Evolutionary conservation across 495 filamentous ascomycete genomes (phyloP).

Genomic region (Hypomontagnella submonticulosa): DNA sequence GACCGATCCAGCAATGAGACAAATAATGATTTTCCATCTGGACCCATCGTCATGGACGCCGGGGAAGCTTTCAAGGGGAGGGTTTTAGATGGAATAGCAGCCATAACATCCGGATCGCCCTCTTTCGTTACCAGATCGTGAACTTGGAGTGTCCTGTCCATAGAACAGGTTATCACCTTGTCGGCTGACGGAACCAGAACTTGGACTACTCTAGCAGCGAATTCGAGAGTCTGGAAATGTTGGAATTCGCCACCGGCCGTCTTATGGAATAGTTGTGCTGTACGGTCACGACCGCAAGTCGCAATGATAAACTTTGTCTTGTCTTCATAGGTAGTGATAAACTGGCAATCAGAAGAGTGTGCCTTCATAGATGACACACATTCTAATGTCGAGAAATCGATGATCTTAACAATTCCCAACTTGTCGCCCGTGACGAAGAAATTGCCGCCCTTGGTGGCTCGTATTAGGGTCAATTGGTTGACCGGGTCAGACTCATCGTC

Average conservation of each 20-base stretch:
- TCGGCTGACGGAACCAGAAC: slow-evolving; percentile 61
- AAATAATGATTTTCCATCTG: slow-evolving; percentile 69
- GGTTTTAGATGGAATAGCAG: slow-evolving; percentile 77
- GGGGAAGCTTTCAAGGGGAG: slow-evolving; percentile 88
- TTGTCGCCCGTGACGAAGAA: slow-evolving; percentile 85
- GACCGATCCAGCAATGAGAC: slow-evolving; percentile 87
- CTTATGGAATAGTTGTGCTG: slow-evolving; percentile 84
- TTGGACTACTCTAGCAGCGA: slow-evolving; percentile 59
- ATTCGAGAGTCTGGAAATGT: slow-evolving; percentile 64
- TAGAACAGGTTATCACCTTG: slow-evolving; percentile 83
- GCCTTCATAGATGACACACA: slow-evolving; percentile 78
- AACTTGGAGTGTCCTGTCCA: slow-evolving; percentile 85
- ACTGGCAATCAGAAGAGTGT: slow-evolving; percentile 86
- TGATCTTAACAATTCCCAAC: slow-evolving; percentile 77
- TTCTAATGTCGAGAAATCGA: slow-evolving; percentile 59
- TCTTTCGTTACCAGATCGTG: slow-evolving; percentile 81
- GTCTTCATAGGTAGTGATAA: slow-evolving; percentile 74
- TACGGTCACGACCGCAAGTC: slow-evolving; percentile 87
- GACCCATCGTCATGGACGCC: slow-evolving; percentile 77
- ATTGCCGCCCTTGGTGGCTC: slow-evolving; percentile 67
- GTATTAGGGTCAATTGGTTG: slow-evolving; percentile 82
- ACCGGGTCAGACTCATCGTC: slow-evolving; percentile 65
- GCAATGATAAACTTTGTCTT: slow-evolving; percentile 70
- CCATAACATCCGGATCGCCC: slow-evolving; percentile 71
- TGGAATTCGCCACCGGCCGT: slow-evolving; percentile 57